Percentiles rank a stretch among this genome's conserved stretches.
These are phyloP conservation scores for Recurvomyces mirabilis DNA, from an alignment of 495 filamentous ascomycete species.

Conservation along the genomic window DNA sequence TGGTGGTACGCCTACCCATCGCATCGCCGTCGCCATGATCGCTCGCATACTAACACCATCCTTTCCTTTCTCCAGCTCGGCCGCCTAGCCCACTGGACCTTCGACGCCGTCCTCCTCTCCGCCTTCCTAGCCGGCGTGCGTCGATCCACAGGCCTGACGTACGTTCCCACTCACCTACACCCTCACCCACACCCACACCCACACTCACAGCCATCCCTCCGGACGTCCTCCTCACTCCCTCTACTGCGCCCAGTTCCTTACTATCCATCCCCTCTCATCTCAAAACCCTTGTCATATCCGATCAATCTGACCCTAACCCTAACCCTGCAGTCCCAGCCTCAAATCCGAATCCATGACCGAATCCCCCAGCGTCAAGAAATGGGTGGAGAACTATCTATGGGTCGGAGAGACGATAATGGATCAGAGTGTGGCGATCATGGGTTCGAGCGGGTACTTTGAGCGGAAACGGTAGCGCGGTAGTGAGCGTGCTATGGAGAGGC, in stretches of 20 bases:
- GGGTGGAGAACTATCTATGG: conserved; percentile 89
- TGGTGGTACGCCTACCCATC: conserved; percentile 26
- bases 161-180: conserved; percentile 37
- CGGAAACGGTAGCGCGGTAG: conserved; percentile 53
- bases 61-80: conserved; percentile 59
- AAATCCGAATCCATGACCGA: conserved; percentile 76
- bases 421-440: conserved; percentile 81
- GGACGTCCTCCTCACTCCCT: too few species aligned
- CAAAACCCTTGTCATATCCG: conserved; percentile 21
- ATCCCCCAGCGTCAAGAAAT: conserved; percentile 73
- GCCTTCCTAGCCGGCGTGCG: conserved; percentile 93
- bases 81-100: conserved; percentile 83
- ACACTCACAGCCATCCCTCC: too few species aligned
- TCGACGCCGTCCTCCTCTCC: conserved; percentile 80
- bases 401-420: conserved; percentile 98
- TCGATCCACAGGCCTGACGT: conserved; percentile 94
- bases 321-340: conserved; percentile 63
- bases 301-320: conserved; percentile 19
- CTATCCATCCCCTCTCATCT: background rate
- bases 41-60: background rate
- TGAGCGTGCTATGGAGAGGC: too few species aligned
- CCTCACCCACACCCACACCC: conserved; percentile 3
- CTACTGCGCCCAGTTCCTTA: too few species aligned
- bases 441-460: conserved; percentile 80
- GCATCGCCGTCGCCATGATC: background rate